These are phyloP conservation scores for Leptomonas pyrrhocoris DNA, from an alignment of 208 protist species.

Conservation along the genomic window DNA sequence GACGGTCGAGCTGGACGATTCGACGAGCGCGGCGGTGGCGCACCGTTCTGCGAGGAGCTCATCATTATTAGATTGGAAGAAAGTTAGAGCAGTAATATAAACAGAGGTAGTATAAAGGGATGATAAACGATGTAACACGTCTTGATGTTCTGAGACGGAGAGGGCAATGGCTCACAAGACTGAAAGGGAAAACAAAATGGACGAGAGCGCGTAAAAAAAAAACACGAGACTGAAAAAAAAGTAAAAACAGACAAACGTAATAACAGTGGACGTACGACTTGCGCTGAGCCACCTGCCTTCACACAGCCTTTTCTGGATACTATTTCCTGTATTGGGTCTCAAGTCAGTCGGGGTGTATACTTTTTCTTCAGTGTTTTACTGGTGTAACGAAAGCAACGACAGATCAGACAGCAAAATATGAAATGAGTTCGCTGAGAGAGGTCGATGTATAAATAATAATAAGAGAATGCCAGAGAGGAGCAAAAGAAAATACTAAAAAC, in stretches of 20 bases:
- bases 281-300: no score
- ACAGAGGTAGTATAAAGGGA: neutral
- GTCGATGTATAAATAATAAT: neutral
- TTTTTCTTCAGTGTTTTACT: neutral
- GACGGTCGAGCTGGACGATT: constrained; percentile 2
- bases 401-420: neutral
- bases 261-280: no score
- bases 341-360: neutral
- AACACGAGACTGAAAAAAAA: neutral
- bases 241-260: no score
- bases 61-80: constrained; percentile 6
- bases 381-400: neutral
- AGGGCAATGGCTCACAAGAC: neutral
- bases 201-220: neutral
- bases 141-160: neutral
- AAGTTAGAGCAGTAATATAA: no score
- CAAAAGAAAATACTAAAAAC: neutral
- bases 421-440: neutral
- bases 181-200: neutral
- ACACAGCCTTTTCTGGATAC: no score
- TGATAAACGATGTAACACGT: constrained; percentile 12
- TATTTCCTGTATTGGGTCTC: no score
- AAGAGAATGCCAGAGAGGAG: neutral
- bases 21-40: neutral
- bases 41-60: constrained; percentile 3